Evolutionary conservation across 2,329 filamentous ascomycete genomes (phyloP).

Genomic region (Gaeumannomyces tritici): DNA sequence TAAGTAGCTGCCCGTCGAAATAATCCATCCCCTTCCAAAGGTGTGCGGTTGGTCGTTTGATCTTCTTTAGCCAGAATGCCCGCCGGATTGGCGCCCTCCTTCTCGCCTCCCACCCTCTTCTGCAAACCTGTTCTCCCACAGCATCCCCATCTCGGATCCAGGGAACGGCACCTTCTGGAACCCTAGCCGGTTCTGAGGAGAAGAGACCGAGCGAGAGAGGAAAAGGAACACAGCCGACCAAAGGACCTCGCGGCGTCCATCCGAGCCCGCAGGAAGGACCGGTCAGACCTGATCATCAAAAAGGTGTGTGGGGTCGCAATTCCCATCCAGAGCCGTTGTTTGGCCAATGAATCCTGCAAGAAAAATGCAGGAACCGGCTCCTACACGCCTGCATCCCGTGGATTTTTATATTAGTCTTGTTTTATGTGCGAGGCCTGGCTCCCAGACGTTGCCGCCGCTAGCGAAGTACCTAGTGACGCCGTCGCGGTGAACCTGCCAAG

Average conservation of each 20-base stretch:
- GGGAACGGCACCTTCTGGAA: background rate
- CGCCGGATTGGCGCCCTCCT: background rate
- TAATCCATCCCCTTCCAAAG: background rate
- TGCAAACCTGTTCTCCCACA: background rate
- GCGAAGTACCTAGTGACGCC: no score
- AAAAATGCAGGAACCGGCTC: background rate
- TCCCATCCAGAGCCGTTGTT: background rate
- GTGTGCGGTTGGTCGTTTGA: conserved; percentile 18
- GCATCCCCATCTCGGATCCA: background rate
- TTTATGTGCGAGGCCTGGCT: background rate
- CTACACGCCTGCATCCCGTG: background rate
- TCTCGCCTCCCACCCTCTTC: conserved; percentile 2
- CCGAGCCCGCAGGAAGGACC: background rate
- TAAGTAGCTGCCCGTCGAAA: background rate
- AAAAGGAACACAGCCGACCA: background rate
- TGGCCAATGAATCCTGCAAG: background rate
- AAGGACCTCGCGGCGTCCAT: background rate
- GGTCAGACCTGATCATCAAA: background rate
- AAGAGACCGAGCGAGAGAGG: no score
- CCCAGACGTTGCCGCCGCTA: background rate
- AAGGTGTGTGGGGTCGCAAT: background rate
- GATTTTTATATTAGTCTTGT: background rate
- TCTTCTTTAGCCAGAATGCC: conserved; percentile 29
- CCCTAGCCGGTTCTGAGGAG: background rate
- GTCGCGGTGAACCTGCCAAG: no score